Conservation (phyloP, 1,284 basidiomycete genomes). For the Puccinia novopanici region DNA sequence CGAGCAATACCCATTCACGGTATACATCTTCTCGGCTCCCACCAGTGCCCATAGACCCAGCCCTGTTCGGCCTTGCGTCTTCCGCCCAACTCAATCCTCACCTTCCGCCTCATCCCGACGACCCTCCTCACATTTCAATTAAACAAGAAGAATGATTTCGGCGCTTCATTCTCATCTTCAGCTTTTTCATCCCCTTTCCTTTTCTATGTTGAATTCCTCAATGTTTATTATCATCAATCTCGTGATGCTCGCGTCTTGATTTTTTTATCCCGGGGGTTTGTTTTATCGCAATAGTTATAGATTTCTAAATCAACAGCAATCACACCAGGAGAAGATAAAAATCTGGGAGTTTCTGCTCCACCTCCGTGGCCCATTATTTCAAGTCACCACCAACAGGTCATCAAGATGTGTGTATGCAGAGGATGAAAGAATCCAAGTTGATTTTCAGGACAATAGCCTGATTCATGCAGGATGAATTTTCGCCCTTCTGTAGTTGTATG, state of each 20-base stretch:
- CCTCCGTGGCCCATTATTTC: neutral
- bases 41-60: constrained; percentile 8
- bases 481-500: no score
- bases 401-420: no score
- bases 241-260: neutral
- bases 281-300: neutral
- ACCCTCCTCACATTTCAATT: constrained; percentile 4
- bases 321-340: no score
- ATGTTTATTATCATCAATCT: neutral
- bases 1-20: neutral
- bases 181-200: neutral
- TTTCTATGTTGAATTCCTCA: neutral
- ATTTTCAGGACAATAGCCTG: no score
- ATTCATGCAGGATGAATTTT: no score
- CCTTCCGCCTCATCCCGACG: neutral
- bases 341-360: neutral
- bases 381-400: neutral
- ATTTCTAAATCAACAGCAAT: no score
- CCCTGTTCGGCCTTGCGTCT: neutral
- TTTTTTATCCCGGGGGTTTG: neutral
- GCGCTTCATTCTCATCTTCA: neutral
- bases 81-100: constrained; percentile 2
- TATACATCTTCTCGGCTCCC: neutral
- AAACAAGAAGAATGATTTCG: constrained; percentile 31
- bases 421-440: no score